A percentile compares a stretch with the other conserved stretches of the same genome.
Conservation (phyloP, 306 rosid species). For the Glycyrrhiza uralensis region DNA sequence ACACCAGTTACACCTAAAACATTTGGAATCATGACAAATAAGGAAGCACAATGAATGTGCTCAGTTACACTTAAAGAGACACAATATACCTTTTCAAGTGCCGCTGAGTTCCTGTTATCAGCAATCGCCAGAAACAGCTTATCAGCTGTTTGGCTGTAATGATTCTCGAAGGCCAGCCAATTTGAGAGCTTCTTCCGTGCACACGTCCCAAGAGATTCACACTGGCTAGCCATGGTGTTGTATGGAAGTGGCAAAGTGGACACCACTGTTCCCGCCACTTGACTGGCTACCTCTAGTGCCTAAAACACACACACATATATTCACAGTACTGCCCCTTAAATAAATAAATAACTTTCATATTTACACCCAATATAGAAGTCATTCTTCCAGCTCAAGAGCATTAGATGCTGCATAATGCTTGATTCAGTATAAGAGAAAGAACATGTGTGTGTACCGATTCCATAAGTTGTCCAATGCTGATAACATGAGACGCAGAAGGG, state of each 20-base stretch:
- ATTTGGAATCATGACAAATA: background rate
- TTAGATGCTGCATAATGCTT: too few relatives aligned
- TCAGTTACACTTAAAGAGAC: too few relatives aligned
- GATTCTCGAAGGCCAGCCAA: conserved; percentile 83
- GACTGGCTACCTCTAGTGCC: conserved; percentile 98
- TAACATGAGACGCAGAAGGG: conserved; percentile 57
- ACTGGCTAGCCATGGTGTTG: conserved; percentile 91
- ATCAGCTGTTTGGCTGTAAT: conserved; percentile 39
- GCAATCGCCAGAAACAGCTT: conserved; percentile 31
- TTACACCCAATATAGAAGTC: too few relatives aligned
- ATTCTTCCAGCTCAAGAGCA: too few relatives aligned
- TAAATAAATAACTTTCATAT: too few relatives aligned
- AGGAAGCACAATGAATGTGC: conserved; percentile 22
- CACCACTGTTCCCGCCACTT: conserved; percentile 78
- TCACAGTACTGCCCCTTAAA: too few relatives aligned
- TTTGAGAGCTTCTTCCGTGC: conserved; percentile 82
- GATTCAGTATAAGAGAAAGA: background rate
- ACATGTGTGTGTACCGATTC: conserved; percentile 79
- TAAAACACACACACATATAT: too few relatives aligned
- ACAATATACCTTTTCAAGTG: conserved; percentile 64
- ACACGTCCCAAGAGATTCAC: conserved; percentile 89
- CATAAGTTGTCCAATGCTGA: conserved; percentile 90
- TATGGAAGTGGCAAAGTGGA: conserved; percentile 90
- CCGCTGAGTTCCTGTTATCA: conserved; percentile 32
- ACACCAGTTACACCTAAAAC: background rate